Conservation (phyloP, 805 yeast genomes). For the Cyberlindnera amylophila region DNA sequence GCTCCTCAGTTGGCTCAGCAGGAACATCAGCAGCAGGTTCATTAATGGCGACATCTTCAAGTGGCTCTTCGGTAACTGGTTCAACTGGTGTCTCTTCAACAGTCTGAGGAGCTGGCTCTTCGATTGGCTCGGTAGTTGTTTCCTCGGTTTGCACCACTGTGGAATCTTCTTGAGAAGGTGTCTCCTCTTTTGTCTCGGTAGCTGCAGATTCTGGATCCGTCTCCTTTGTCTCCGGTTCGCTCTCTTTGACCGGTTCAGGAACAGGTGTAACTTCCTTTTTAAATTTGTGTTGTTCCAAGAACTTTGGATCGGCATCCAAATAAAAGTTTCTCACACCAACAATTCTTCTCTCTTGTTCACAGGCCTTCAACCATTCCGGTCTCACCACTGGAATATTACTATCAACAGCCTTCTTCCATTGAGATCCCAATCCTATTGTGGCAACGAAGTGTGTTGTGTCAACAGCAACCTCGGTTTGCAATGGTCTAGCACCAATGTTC, state of each 20-base stretch:
- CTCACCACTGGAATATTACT: slow-evolving; percentile 89
- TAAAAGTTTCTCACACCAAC: slow-evolving; percentile 91
- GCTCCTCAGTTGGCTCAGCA: slow-evolving; percentile 1
- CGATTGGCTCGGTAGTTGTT: not conserved
- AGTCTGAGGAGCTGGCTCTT: slow-evolving; percentile 10
- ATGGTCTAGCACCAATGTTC: slow-evolving; percentile 79
- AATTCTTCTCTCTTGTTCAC: slow-evolving; percentile 81
- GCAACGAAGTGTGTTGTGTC: slow-evolving; percentile 95
- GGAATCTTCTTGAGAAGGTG: too few relatives aligned
- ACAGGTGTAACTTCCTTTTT: slow-evolving; percentile 5
- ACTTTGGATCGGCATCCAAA: slow-evolving; percentile 48
- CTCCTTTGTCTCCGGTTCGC: not conserved
- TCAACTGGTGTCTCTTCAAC: too few relatives aligned
- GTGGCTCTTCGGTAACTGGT: too few relatives aligned
- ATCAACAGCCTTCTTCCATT: slow-evolving; percentile 74
- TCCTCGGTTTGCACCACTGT: too few relatives aligned
- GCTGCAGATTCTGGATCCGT: not conserved
- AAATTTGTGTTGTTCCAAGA: slow-evolving; percentile 44
- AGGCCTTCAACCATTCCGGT: slow-evolving; percentile 96
- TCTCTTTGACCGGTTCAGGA: slow-evolving; percentile 1
- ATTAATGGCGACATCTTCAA: too few relatives aligned
- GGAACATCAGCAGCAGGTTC: not conserved
- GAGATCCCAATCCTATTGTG: slow-evolving; percentile 66
- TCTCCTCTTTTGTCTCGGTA: not conserved
- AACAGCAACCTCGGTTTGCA: slow-evolving; percentile 68